Base-by-base conservation (phyloP, 495 filamentous ascomycete species). In the Podospora tetraspora region DNA sequence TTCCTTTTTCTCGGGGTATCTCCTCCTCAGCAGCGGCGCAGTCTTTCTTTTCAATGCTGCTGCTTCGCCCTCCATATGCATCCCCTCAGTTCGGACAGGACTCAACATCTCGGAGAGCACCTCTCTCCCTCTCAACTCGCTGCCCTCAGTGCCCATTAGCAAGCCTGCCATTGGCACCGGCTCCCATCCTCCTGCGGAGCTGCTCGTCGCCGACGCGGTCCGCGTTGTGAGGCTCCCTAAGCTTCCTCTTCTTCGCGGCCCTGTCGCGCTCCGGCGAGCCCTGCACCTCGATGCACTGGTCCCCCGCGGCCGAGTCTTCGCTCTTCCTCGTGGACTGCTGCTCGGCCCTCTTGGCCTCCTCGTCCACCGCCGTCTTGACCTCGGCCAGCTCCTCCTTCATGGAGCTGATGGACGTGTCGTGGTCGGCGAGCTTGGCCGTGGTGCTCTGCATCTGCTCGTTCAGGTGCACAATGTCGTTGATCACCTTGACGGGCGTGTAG, bases 401-500 rank as follows among this genome's bases (percentile, higher is more conserved):
- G 12, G 16, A 19, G 37, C 10, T 4, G 37, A 43, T 16, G 37
- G 3, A 6, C 37, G 37, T 6, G 3, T 43, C 37, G 37, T 19
- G 6, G 0, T 7, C 16, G 10, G 13, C 16, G 13, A 43, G 16
- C 37, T 16, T 52, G 6, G 43, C 6, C 6, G 1, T n/a, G 1
- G 19, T 19, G 16, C 16, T n/a, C 6, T 52, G 43, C 16, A 12
- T 2, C 12, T 52, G 43, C 43, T n/a, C 6, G 16, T n/a, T 52
- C 16, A 52, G 43, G 16, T 1, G 8, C 0, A 74, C 30, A 23
- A 72, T 66, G 5, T 32, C 61, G 2, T 22, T 22, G 1, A 73
- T n/a, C 24, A 71, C 63, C 6, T 57, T 57, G 2, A 65, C 30
- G 4, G 64, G 66, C 3, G 75, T 68, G 21, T 69, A 72, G 11